Base-by-base conservation (phyloP, 805 yeast species). In the Yamadazyma akitaensis region DNA sequence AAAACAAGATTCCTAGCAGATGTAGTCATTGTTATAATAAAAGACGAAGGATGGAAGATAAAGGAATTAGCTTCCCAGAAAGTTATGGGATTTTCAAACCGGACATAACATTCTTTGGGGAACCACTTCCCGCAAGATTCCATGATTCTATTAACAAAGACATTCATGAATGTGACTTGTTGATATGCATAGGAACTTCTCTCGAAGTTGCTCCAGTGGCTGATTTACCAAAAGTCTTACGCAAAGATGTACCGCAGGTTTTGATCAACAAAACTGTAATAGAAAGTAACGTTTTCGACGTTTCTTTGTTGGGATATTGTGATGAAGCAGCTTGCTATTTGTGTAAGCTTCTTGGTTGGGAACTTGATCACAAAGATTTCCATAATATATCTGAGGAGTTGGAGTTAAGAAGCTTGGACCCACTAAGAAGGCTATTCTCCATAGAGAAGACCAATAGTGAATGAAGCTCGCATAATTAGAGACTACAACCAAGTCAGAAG, bases 31-130 rank as follows among this genome's bases (percentile, higher is more conserved):
- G 77, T 49, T 41, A 51, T n/a, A 49, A 51, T 21, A 49, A 53
- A 26, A 47, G 62, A 40, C 42, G 50, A 10, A 53, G 51, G 40
- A 42, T 61, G 10, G 47, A 65, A 43, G 50, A 54, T 4, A 51
- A 51, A 11, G 70, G 69, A 26, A 63, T 60, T 5, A 60, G 53
- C 43, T 50, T 63, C 26, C 53, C 57, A 3, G 66, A 63, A 44
- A 60, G 63, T 40, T 61, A 53, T 46, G 67, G 70, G 12, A 91
- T 71, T 75, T 87, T 69, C 88, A 90, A 90, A 59, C 96, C 96
- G 1, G 96, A 89, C 61, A 90, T 94, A 51, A 96, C 92, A 38
- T 79, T 84, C 25, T 88, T 90, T 40, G 96, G 96, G 0, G 79
- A 81, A 43, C 79, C 86, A 3, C 77, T 89, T 5, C 84, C 84